phyloP scores from a whole-genome alignment of 1,284 basidiomycete species.

The Ceratobasidium sp. region DNA sequence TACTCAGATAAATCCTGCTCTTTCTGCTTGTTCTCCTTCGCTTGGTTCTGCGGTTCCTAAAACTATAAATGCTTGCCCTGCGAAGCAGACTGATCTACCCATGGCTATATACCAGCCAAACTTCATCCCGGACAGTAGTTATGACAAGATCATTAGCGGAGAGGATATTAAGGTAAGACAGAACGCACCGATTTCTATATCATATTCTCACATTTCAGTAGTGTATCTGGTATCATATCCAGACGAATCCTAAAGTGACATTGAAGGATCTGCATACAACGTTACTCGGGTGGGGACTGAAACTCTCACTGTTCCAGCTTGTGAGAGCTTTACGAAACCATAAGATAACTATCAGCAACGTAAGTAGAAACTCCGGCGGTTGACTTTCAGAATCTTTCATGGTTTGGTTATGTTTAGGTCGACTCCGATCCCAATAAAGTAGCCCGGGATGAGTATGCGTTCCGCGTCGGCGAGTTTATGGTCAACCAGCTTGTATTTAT shows the following conservation, averaged over 20 bases:
- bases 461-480: constrained; percentile 3
- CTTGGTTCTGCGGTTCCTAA: too few species aligned
- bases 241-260: not conserved
- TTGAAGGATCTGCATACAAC: not conserved
- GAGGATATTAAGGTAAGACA: too few species aligned
- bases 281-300: not conserved
- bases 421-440: not conserved
- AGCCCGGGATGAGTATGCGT: not conserved
- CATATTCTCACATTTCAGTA: not conserved
- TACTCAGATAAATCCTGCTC: too few species aligned
- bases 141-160: too few species aligned
- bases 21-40: too few species aligned
- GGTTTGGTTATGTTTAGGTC: too few species aligned
- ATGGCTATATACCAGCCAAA: too few species aligned
- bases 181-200: too few species aligned
- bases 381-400: too few species aligned
- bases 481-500: constrained; percentile 13
- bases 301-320: not conserved
- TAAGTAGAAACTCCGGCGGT: not conserved
- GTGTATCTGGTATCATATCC: not conserved
- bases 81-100: too few species aligned
- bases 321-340: not conserved
- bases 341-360: not conserved
- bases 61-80: too few species aligned
- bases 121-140: too few species aligned